Base-by-base conservation (phyloP, 1,284 basidiomycete genomes). In the Sporisorium iseilematis-ciliati region DNA sequence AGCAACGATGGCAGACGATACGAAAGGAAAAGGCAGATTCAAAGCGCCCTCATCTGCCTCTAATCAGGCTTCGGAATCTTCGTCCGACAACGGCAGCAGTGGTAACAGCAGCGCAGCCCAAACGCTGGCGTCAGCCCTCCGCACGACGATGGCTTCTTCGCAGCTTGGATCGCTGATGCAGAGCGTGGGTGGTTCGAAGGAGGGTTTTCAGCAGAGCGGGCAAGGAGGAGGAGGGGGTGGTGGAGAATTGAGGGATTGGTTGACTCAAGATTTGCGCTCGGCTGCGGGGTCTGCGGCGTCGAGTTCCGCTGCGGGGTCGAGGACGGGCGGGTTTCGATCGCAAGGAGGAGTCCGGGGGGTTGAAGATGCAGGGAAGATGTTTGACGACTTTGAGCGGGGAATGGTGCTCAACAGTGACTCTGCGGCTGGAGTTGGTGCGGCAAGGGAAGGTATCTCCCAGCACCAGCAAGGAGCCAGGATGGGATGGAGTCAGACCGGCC, bases 151-250 rank as follows among this genome's bases (percentile, higher is more conserved):
- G 73, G 73, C 64, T 0, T 57, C 64, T 4, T 57, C 59, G 8
- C 73, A 75, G 60, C 64, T 75, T 8, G 38, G 48, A 3, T 70
- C 63, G 14, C n/a, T 71, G 5, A 65, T 75, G 59, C 51, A 51
- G 10, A 40, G 33, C 6, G 63, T 55, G 3, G 48, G 59, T 2
- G 57, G 54, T 1, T 67, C 67, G 2, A 75, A 75, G 20, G 54
- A 56, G 7, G 67, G 63, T 0, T 67, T 61, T 33, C 52, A 40
- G 10, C 31, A 31, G 3, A 16, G 35, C 35, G 35, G 35, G 8
- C 29, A 29, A 29, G 23, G 38, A 1, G 43, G 33, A 1, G 21
- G 38, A 5, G 35, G 41, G 1, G 64, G n/a, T n/a, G n/a, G n/a
- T n/a, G n/a, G 43, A 2, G 67, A 69, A 5, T 45, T 75, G 33